Percentiles rank a stretch among this genome's conserved stretches.
These are phyloP conservation scores for Sarcodon sp. DNA, from an alignment of 768 basidiomycete species.

Conservation along the genomic window DNA sequence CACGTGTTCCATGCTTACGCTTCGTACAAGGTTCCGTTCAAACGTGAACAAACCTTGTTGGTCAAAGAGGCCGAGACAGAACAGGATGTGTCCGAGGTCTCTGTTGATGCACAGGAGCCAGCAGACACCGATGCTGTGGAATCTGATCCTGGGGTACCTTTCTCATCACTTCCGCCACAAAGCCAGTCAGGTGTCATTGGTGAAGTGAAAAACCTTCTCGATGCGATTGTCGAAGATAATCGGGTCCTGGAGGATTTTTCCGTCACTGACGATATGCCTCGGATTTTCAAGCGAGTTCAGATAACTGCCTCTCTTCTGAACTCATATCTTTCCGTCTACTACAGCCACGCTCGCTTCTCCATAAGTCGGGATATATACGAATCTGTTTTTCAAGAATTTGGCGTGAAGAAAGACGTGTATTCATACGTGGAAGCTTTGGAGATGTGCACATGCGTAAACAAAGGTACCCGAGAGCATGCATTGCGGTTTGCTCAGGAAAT, in stretches of 20 bases:
- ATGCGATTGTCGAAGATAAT: constrained; percentile 38
- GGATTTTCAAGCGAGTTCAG: constrained; percentile 39
- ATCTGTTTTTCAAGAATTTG: constrained; percentile 29
- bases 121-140: background rate
- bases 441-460: constrained; percentile 35
- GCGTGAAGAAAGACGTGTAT: constrained; percentile 34
- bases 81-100: constrained; percentile 1
- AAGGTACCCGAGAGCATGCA: constrained; percentile 27
- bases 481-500: constrained; percentile 41
- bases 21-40: constrained; percentile 62
- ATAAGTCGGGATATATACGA: constrained; percentile 34
- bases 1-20: constrained; percentile 86
- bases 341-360: constrained; percentile 40
- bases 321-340: constrained; percentile 72
- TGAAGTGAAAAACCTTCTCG: constrained; percentile 58
- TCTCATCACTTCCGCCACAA: constrained; percentile 55
- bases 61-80: constrained; percentile 14
- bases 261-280: background rate
- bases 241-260: constrained; percentile 4
- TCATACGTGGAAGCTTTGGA: constrained; percentile 59
- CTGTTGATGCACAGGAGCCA: background rate
- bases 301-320: constrained; percentile 57
- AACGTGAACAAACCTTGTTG: constrained; percentile 32
- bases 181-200: constrained; percentile 55
- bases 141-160: constrained; percentile 3